These are phyloP conservation scores for Colletotrichum scovillei DNA, from an alignment of 2,329 filamentous ascomycete genomes.

Conservation along the genomic window DNA sequence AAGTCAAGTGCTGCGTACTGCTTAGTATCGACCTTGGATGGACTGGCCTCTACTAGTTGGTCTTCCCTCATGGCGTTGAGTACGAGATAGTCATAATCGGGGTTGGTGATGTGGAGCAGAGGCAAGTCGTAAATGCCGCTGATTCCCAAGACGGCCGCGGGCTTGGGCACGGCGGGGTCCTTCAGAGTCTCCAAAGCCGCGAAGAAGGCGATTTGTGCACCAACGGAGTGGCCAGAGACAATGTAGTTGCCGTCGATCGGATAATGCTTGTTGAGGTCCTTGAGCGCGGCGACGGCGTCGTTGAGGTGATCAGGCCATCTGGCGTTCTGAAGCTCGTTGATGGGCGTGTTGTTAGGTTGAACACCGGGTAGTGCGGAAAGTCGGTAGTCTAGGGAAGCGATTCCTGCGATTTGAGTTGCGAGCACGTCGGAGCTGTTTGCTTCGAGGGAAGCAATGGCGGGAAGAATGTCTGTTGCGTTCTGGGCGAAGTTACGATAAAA, in stretches of 20 bases:
- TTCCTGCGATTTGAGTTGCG: slow-evolving; percentile 2
- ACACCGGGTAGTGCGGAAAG: slow-evolving; percentile 27
- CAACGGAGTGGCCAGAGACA: slow-evolving; percentile 28
- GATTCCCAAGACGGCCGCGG: slow-evolving; percentile 66
- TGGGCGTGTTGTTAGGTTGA: slow-evolving; percentile 22
- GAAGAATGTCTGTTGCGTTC: slow-evolving; percentile 14
- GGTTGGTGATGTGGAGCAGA: slow-evolving; percentile 59
- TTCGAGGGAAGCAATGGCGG: slow-evolving; percentile 18
- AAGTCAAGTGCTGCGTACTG: not conserved
- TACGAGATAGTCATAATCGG: slow-evolving; percentile 69
- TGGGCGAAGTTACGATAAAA: slow-evolving; percentile 31
- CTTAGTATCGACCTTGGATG: slow-evolving; percentile 52
- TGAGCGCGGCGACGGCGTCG: slow-evolving; percentile 19
- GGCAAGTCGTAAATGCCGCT: slow-evolving; percentile 76
- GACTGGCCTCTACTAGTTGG: slow-evolving; percentile 58
- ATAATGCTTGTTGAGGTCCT: slow-evolving; percentile 13
- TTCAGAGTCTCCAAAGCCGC: slow-evolving; percentile 1
- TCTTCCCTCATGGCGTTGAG: slow-evolving; percentile 69
- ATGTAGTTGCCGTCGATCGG: slow-evolving; percentile 18
- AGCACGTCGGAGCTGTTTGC: slow-evolving; percentile 8
- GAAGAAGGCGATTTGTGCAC: slow-evolving; percentile 24
- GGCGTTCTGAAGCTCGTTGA: slow-evolving; percentile 19
- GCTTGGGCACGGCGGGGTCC: slow-evolving; percentile 40
- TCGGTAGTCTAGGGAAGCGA: slow-evolving; percentile 25
- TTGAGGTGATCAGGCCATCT: slow-evolving; percentile 27